A percentile compares a stretch with the other conserved stretches of the same genome.
phyloP scores from a whole-genome alignment of 2,329 filamentous ascomycete genomes.

The Fulvia fulva region DNA sequence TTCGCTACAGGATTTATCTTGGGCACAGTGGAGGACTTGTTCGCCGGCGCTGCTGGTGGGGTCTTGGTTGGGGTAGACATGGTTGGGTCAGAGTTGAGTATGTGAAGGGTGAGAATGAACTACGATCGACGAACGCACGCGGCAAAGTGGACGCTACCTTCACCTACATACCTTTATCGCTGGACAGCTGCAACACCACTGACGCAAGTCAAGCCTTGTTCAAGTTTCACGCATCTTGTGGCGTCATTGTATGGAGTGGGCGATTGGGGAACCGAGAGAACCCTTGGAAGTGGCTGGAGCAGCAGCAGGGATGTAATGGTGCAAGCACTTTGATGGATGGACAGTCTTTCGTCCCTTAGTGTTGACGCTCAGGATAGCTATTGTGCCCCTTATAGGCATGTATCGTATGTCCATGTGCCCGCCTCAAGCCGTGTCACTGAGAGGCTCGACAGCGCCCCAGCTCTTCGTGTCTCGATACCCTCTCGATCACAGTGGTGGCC shows the following conservation, averaged over 20 bases:
- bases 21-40: not conserved
- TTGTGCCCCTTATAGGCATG: no score
- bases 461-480: no score
- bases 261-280: not conserved
- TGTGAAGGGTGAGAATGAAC: no score
- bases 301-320: no score
- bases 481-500: no score
- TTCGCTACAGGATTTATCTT: slow-evolving; percentile 2
- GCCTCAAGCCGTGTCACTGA: no score
- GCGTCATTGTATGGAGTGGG: slow-evolving; percentile 1
- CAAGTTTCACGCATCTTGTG: not conserved
- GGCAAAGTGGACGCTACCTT: not conserved
- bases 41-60: not conserved
- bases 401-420: no score
- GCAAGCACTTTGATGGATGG: no score
- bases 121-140: not conserved
- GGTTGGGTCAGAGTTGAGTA: not conserved
- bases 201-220: not conserved
- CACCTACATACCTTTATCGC: not conserved
- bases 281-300: not conserved
- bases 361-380: no score
- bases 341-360: no score
- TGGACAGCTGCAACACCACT: not conserved
- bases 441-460: no score
- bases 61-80: not conserved